Evolutionary conservation across 306 rosid genomes (phyloP), one percentile per base, ranked within the genome.

Genomic region (Oemleria cerasiformis): DNA sequence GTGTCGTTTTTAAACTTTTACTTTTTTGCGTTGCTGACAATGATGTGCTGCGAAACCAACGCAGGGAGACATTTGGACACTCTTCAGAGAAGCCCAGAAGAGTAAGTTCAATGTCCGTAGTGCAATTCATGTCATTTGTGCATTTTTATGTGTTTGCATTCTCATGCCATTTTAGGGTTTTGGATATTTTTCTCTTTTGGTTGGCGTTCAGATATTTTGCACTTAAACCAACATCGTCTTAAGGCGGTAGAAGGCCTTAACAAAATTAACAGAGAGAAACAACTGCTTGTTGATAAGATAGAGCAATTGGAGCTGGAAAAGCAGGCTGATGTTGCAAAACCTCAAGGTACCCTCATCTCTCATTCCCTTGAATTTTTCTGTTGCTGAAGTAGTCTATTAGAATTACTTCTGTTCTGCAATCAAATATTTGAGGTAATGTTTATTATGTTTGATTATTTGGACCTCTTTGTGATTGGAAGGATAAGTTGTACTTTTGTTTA

Each of bases 41-140:
- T 34, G 30, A 9, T 67, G 71, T 36, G 88, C 75, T 50, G 85
- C 64, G 61, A 78, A 70, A 68, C 79, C 53, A 65, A 84, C 82
- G 44, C 76, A 63, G 19, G 71, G 40, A 53, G 82, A 86, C 19
- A 77, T 90, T 80, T 87, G 92, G 96, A 23, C 73, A 63, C 85
- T 84, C 70, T 92, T 92, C 84, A 82, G 73, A 70, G 96, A 88
- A 85, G 96, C 98, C 78, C 96, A 90, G 81, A 92, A 77, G 75
- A 92, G 98, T 92, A 79, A 77, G 83, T 86, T 36, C 65, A 16
- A 13, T 11, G 6, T 39, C 15, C 12, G 50, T 4, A 4, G 10
- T 34, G 17, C 10, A 49, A n/a, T 50, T 51, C 15, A 38, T 67
- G 47, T 12, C 7, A 9, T 66, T 67, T 36, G 36, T 50, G 48